Evolutionary conservation across 306 rosid species (phyloP).

Genomic region (Vicia faba): DNA sequence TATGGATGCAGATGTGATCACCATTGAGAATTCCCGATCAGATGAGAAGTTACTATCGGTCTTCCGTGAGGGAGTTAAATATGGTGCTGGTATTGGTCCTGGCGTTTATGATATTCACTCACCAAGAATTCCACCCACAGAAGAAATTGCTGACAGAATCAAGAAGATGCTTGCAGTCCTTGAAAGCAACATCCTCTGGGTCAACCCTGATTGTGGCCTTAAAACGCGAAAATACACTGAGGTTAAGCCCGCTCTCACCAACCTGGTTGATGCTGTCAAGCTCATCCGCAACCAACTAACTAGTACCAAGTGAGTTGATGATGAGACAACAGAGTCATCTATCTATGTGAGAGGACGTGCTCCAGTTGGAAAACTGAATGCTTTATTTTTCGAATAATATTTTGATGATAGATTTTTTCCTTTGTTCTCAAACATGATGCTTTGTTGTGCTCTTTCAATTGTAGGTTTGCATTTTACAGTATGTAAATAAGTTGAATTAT

Average conservation of each 20-base stretch:
- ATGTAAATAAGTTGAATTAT: slow-evolving; percentile 1
- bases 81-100: slow-evolving; percentile 87
- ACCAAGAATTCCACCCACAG: slow-evolving; percentile 78
- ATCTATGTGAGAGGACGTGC: background rate
- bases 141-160: slow-evolving; percentile 73
- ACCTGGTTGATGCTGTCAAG: slow-evolving; percentile 86
- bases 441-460: background rate
- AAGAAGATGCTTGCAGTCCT: slow-evolving; percentile 80
- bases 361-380: background rate
- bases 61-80: slow-evolving; percentile 83
- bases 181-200: slow-evolving; percentile 80
- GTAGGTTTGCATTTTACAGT: slow-evolving; percentile 4
- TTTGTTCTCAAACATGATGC: background rate
- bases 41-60: slow-evolving; percentile 81
- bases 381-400: slow-evolving; percentile 33
- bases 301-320: slow-evolving; percentile 52
- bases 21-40: slow-evolving; percentile 86
- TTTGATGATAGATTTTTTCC: slow-evolving; percentile 16
- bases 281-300: slow-evolving; percentile 65
- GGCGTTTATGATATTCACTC: slow-evolving; percentile 90
- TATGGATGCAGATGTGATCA: slow-evolving; percentile 92
- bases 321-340: slow-evolving; percentile 7
- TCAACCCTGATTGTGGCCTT: slow-evolving; percentile 90
- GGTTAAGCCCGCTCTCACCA: slow-evolving; percentile 73
- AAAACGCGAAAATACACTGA: slow-evolving; percentile 80